These are phyloP conservation scores for Lyophyllum semitale DNA, from an alignment of 768 basidiomycete genomes.

Conservation along the genomic window DNA sequence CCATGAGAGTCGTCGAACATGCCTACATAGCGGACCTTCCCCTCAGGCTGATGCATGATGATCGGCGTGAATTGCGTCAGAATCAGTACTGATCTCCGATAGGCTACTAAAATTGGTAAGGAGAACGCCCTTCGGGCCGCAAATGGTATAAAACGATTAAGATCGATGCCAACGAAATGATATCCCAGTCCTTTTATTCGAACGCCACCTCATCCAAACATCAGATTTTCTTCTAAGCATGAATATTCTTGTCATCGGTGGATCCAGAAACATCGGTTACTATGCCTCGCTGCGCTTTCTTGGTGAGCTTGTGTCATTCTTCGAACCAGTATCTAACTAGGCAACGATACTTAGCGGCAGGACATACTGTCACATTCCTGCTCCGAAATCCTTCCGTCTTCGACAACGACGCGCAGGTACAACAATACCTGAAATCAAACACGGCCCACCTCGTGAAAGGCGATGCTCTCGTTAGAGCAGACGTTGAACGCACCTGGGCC, in stretches of 20 bases:
- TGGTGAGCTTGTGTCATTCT: slow-evolving; percentile 28
- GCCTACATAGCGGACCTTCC: too few relatives aligned
- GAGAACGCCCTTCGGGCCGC: too few relatives aligned
- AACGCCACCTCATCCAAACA: background rate
- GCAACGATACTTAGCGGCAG: slow-evolving; percentile 40
- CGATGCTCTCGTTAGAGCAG: slow-evolving; percentile 55
- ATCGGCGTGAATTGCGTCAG: too few relatives aligned
- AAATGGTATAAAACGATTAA: too few relatives aligned
- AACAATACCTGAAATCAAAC: slow-evolving; percentile 48
- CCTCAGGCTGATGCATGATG: too few relatives aligned
- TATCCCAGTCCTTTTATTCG: background rate
- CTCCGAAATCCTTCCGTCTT: slow-evolving; percentile 57
- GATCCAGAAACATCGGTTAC: slow-evolving; percentile 59
- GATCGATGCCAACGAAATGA: too few relatives aligned
- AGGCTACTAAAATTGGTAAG: too few relatives aligned
- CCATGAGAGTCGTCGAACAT: too few relatives aligned
- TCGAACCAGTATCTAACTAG: background rate
- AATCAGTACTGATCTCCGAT: too few relatives aligned
- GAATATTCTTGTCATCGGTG: slow-evolving; percentile 50
- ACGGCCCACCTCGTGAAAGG: slow-evolving; percentile 59
- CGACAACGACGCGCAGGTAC: slow-evolving; percentile 52
- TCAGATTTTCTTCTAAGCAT: background rate
- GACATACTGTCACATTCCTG: slow-evolving; percentile 65
- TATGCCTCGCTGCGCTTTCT: slow-evolving; percentile 46
- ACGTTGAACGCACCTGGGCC: slow-evolving; percentile 56